Conservation (phyloP, 2,329 filamentous ascomycete genomes). For the Drechmeria coniospora region DNA sequence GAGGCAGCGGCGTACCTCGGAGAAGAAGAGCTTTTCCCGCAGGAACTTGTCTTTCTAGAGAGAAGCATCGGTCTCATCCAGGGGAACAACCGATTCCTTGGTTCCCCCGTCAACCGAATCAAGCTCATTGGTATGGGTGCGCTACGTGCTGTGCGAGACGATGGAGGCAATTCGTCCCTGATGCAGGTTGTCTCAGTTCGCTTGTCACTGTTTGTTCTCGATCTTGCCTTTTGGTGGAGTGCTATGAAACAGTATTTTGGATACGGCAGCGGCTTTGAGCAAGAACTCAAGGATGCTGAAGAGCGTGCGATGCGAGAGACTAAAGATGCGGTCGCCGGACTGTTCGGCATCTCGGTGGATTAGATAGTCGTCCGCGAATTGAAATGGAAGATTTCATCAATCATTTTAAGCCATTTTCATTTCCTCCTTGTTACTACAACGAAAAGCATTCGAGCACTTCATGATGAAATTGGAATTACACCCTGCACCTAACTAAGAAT, state of each 20-base stretch:
- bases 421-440: too few relatives aligned
- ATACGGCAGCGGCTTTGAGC: not conserved
- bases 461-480: too few relatives aligned
- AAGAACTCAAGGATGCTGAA: not conserved
- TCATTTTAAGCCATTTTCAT: too few relatives aligned
- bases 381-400: too few relatives aligned
- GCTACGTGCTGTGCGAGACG: not conserved
- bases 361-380: too few relatives aligned
- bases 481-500: too few relatives aligned
- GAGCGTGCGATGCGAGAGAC: not conserved
- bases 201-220: not conserved
- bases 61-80: constrained; percentile 61
- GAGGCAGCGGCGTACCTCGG: constrained; percentile 35
- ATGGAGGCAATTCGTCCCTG: not conserved
- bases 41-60: constrained; percentile 59
- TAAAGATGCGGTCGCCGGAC: not conserved
- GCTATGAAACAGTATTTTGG: constrained; percentile 1
- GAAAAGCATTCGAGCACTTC: too few relatives aligned
- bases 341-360: not conserved
- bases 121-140: constrained; percentile 38
- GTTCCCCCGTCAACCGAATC: constrained; percentile 56
- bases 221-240: constrained; percentile 1
- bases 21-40: constrained; percentile 56
- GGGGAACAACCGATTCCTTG: constrained; percentile 59
- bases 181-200: not conserved